Conservation (phyloP, 768 basidiomycete species). For the Pleurotus cornucopiae region DNA sequence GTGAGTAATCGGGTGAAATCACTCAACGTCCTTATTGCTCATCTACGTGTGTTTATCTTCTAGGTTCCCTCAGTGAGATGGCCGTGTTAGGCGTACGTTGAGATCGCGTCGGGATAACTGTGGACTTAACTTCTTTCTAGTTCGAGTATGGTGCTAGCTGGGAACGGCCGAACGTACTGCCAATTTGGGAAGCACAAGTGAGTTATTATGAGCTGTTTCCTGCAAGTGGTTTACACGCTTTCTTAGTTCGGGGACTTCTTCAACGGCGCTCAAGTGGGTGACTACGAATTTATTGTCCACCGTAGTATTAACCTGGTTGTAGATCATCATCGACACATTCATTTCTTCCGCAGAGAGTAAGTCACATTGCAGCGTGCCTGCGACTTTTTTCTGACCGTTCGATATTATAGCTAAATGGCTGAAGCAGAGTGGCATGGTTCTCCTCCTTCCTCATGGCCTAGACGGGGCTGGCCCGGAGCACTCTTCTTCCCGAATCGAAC, state of each 20-base stretch:
- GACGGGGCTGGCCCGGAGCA: constrained; percentile 95
- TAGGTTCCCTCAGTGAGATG: constrained; percentile 86
- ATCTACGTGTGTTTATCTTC: neutral
- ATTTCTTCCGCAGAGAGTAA: constrained; percentile 79
- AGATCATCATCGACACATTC: constrained; percentile 88
- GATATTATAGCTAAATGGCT: constrained; percentile 77
- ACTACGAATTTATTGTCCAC: neutral
- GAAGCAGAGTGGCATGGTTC: constrained; percentile 82
- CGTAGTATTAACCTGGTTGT: neutral
- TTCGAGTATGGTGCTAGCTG: constrained; percentile 92
- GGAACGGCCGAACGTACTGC: constrained; percentile 76
- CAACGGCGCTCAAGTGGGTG: constrained; percentile 72
- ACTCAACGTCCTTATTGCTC: neutral
- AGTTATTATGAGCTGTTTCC: constrained; percentile 6
- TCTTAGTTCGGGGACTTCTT: constrained; percentile 86
- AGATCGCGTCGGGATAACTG: neutral
- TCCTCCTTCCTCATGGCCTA: constrained; percentile 85
- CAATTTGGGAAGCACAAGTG: constrained; percentile 93
- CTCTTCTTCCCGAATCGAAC: constrained; percentile 82
- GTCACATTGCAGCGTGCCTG: constrained; percentile 16
- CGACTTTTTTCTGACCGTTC: neutral
- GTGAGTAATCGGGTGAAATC: constrained; percentile 33
- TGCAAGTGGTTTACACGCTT: neutral
- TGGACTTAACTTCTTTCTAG: constrained; percentile 24
- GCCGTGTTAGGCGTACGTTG: constrained; percentile 76